These are phyloP conservation scores for Ramaria rubella DNA, from an alignment of 768 basidiomycete species.

Conservation along the genomic window DNA sequence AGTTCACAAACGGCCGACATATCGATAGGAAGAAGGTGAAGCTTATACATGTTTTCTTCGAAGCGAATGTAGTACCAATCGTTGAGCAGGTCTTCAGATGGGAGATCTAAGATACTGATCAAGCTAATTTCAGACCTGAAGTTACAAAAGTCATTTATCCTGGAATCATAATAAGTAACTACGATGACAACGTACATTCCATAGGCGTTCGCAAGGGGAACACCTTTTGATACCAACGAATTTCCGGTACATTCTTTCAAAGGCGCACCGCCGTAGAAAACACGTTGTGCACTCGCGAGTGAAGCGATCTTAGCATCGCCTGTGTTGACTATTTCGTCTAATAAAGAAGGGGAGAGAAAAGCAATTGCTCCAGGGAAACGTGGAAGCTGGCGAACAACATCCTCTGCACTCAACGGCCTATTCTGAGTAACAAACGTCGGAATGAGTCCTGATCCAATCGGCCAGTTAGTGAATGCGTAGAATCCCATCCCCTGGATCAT, in stretches of 20 bases:
- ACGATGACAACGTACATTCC: conserved; percentile 11
- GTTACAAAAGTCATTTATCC: not conserved
- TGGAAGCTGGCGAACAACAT: not conserved
- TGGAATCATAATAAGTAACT: not conserved
- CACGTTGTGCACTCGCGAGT: not conserved
- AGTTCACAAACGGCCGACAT: conserved; percentile 12
- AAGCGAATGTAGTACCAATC: conserved; percentile 11
- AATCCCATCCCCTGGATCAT: not conserved
- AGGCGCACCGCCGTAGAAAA: conserved; percentile 17
- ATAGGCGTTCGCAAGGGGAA: not conserved
- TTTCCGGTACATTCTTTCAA: conserved; percentile 12
- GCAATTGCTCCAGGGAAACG: not conserved
- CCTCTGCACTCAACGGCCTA: not conserved
- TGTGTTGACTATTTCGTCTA: not conserved
- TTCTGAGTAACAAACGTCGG: not conserved
- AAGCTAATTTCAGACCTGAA: conserved; percentile 18
- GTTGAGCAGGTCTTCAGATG: not conserved
- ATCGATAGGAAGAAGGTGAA: conserved; percentile 4
- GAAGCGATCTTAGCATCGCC: not conserved
- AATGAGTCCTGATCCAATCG: not conserved
- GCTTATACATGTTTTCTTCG: not conserved
- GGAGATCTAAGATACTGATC: conserved; percentile 6
- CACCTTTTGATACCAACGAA: conserved; percentile 2
- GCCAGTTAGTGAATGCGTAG: not conserved
- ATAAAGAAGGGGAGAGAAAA: not conserved